Conservation (phyloP, 23 red algal species). For the Pyropia yezoensis region DNA sequence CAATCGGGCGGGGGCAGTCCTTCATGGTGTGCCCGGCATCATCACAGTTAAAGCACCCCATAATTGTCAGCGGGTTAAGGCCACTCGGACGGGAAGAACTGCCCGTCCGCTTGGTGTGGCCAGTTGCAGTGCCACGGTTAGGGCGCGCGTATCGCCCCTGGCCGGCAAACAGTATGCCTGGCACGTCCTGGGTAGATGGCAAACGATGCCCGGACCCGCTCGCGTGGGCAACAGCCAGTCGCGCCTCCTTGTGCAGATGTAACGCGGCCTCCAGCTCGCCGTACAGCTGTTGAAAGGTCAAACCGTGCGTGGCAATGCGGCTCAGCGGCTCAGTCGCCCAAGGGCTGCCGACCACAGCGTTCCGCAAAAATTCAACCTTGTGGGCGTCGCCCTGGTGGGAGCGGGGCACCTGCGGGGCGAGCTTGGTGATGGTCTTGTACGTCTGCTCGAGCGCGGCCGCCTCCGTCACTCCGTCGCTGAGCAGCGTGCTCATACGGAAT, state of each 20-base stretch:
- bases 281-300: slow-evolving; percentile 2
- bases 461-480: neutral
- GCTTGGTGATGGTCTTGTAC: slow-evolving; percentile 3
- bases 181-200: neutral
- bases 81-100: neutral
- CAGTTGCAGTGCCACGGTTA: neutral
- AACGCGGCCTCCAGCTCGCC: slow-evolving; percentile 16
- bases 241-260: slow-evolving; percentile 22
- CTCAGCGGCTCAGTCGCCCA: slow-evolving; percentile 7
- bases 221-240: neutral
- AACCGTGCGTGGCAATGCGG: slow-evolving; percentile 7
- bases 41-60: slow-evolving; percentile 31
- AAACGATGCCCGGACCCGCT: neutral
- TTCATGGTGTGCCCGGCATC: neutral
- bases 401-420: neutral
- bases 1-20: slow-evolving; percentile 11
- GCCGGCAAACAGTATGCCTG: neutral
- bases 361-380: too few relatives aligned
- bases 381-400: too few relatives aligned
- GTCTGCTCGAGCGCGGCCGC: slow-evolving; percentile 3
- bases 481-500: too few relatives aligned
- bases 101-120: neutral
- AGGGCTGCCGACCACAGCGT: too few relatives aligned
- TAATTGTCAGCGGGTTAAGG: too few relatives aligned
- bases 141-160: too few relatives aligned